These are phyloP conservation scores for Hypericum androsaemum DNA, from an alignment of 345 rosid genomes.

Conservation along the genomic window DNA sequence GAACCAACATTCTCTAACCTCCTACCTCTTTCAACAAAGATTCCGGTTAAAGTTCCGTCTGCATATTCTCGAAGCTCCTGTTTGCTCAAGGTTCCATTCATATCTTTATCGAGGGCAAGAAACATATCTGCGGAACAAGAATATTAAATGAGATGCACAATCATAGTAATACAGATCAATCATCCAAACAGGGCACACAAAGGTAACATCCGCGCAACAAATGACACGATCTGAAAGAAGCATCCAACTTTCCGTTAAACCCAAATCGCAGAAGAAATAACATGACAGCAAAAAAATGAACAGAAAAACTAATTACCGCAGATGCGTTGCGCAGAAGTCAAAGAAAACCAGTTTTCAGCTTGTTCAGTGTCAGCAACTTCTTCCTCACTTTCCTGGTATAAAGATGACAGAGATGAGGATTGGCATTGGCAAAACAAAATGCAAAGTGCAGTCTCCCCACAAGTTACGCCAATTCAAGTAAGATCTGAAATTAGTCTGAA, in stretches of 20 bases:
- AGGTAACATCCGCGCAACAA: too few species aligned
- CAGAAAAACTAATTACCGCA: slow-evolving; percentile 45
- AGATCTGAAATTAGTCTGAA: not conserved
- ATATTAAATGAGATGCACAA: not conserved
- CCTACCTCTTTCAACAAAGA: slow-evolving; percentile 89
- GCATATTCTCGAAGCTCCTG: slow-evolving; percentile 95
- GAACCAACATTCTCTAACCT: not conserved
- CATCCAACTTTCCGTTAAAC: not conserved
- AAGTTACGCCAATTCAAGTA: too few species aligned
- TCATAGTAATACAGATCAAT: too few species aligned
- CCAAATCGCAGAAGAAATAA: not conserved
- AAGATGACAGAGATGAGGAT: not conserved
- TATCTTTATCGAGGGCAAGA: slow-evolving; percentile 92
- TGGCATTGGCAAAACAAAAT: not conserved
- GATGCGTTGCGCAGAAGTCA: slow-evolving; percentile 97
- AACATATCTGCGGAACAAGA: slow-evolving; percentile 60
- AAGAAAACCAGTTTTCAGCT: slow-evolving; percentile 99
- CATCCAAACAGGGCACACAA: too few species aligned
- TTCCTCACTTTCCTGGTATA: slow-evolving; percentile 84
- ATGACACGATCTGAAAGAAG: too few species aligned
- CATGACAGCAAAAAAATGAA: not conserved
- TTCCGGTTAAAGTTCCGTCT: slow-evolving; percentile 89
- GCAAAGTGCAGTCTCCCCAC: not conserved
- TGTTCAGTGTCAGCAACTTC: slow-evolving; percentile 96
- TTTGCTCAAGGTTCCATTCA: slow-evolving; percentile 85